Evolutionary conservation across 768 basidiomycete species (phyloP), one percentile per base, ranked within the genome.

Genomic region (Russula dissimulans): DNA sequence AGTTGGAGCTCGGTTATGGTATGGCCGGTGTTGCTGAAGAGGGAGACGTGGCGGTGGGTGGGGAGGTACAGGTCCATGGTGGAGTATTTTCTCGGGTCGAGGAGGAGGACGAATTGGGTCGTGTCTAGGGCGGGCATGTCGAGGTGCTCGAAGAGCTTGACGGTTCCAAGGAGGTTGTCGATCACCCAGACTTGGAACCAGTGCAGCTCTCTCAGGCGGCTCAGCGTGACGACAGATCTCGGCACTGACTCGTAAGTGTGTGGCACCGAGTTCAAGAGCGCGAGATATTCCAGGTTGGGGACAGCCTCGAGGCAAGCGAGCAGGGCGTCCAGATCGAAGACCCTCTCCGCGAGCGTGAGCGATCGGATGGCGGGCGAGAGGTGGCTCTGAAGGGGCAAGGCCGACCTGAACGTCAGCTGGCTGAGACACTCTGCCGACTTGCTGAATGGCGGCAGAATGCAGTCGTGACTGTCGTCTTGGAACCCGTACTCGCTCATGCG

Each of bases 61-160:
- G 61, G 56, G 0, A 22, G 3, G 45, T 62, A 57, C 14, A 62
- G 26, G n/a, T 53, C 50, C 3, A 4, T 0, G 18, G 3, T n/a
- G 17, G 45, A 17, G 29, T 57, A 57, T 31, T 38, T 47, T 22
- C 50, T n/a, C 0, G 61, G 61, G 15, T 62, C 48, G 5, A 57
- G 45, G 8, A 57, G 45, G 56, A 62, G 51, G 11, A 48, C 50
- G 45, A 62, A 62, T 4, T 26, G n/a, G 18, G 51, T 31, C 3
- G 11, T 29, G 9, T 34, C 31, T 15, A 62, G 56, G 6, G 14
- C n/a, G 3, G 61, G 61, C 43, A 57, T 39, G 39, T 14, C 22
- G 46, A 62, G 50, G 41, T 54, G 55, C 39, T 62, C 61, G 26
- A 62, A 62, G 32, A 62, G 39, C 32, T 62, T 62, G 44, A 62